Evolutionary conservation across 2,329 filamentous ascomycete genomes (phyloP), one percentile per base, ranked within the genome.

Genomic region (Aspergillus costaricaensis): DNA sequence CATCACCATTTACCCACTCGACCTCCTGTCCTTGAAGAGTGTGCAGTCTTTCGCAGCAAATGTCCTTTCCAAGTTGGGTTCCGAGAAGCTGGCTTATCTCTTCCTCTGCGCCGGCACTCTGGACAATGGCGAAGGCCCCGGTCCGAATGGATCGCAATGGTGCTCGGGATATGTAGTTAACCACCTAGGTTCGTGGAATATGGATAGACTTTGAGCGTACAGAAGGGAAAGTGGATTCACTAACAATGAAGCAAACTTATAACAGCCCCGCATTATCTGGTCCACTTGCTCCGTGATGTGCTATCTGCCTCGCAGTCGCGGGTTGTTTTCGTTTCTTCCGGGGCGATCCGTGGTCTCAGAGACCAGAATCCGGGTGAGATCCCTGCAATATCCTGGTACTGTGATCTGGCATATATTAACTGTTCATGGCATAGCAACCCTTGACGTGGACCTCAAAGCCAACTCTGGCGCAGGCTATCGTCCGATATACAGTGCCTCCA

Each of bases 81-180:
- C 52, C 5, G 52, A 63, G 2, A 58, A 60, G 14, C 32, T 70
- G 9, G 64, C 68, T 36, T 60, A 61, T 39, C 44, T 70, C 2
- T 70, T 68, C 57, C 57, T 70, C 1, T 47, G 57, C 25, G 68
- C 68, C 4, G 68, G 67, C 21, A 60, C 56, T 5, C n/a, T 62
- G 5, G 60, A 63, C 17, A 50, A 38, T 14, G 67, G 61, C 3
- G 62, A 62, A 8, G 65, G 66, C 3, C 66, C 66, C 0, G 64
- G 66, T 14, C 67, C 68, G 21, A 39, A 67, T 56, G 67, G 68
- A 9, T 70, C 68, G n/a, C 58, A 65, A 36, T 70, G 68, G 68
- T 68, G 67, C 30, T 58, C 62, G 23, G 57, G 62, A 1, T 68
- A 63, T 32, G 48, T 70, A 5, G 67, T 69, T 5, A 70, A 70